Base-by-base conservation (phyloP, 768 basidiomycete species). In the Amanita molliuscula region DNA sequence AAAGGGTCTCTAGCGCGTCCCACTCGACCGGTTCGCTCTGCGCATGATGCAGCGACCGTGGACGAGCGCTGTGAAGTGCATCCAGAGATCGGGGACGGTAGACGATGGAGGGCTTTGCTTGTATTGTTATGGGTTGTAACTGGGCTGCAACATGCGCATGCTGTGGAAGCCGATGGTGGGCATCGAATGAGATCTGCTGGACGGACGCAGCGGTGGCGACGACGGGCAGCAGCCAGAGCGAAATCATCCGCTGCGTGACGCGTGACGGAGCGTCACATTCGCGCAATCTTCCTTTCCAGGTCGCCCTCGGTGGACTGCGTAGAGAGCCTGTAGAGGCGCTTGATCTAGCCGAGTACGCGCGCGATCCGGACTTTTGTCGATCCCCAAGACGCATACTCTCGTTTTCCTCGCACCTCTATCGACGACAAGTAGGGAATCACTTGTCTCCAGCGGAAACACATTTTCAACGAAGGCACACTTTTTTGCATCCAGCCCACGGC, bases 261-360 rank as follows among this genome's bases (percentile, higher is more conserved):
- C 9, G 3, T 4, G n/a, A n/a, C n/a, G n/a, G n/a, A n/a, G n/a
- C 42, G 42, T 44, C 42, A 44, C 42, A 18, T 44, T 28, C 4
- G 6, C 42, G 26, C 15, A 43, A 26, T 26, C 7, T 11, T 15
- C 42, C 42, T 7, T 28, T 42, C 8, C 21, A 4, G 20, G 40
- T 18, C 4, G 10, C 16, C 38, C 20, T 5, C 6, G 6, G 18
- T n/a, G 38, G 3, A 6, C 9, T 40, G 20, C 20, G 35, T 38
- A 63, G 76, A 53, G 78, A 82, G 52, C 65, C 81, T 48, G 73
- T 84, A 1, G 82, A 85, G 59, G 82, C 82, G 2, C 72, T 84
- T 48, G 84, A 87, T 64, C 70, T 87, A 20, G 82, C 82, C 28
- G 84, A 84, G 61, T 87, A 84, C 63, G 71, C 81, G 6, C 65